Conservation (phyloP, 768 basidiomycete genomes). For the Mycena leptocephala region DNA sequence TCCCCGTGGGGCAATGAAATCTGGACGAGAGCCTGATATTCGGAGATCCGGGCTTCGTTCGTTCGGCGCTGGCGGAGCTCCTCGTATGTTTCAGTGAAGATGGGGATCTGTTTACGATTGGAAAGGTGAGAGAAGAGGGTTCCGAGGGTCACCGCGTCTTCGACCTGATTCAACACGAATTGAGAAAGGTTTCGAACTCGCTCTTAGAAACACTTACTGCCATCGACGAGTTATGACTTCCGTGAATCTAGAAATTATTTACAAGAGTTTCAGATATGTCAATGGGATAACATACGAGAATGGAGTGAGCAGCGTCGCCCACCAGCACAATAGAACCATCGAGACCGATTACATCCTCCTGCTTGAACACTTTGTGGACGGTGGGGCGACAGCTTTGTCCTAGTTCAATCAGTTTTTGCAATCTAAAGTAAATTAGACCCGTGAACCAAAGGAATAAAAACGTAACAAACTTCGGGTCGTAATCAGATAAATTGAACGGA, state of each 20-base stretch:
- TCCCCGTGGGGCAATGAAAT: conserved; percentile 24
- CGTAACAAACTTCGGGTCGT: conserved; percentile 15
- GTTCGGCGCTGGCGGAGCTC: conserved; percentile 60
- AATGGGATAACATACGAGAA: conserved; percentile 45
- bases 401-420: conserved; percentile 3
- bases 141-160: conserved; percentile 56
- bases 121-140: conserved; percentile 64
- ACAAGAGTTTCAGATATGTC: not conserved
- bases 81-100: conserved; percentile 65
- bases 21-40: conserved; percentile 20
- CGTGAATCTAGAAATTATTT: conserved; percentile 50
- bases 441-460: not conserved
- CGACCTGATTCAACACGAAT: conserved; percentile 40
- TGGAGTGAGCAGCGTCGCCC: conserved; percentile 61
- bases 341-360: conserved; percentile 53
- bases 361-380: conserved; percentile 22
- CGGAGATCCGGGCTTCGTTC: conserved; percentile 4
- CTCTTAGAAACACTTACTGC: conserved; percentile 43
- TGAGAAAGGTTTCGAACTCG: not conserved
- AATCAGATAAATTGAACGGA: conserved; percentile 18
- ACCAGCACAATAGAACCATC: conserved; percentile 53
- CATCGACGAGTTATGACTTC: conserved; percentile 62
- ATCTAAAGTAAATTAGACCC: not conserved
- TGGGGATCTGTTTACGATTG: conserved; percentile 53
- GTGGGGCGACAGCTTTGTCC: conserved; percentile 19